Evolutionary conservation across 2,329 filamentous ascomycete genomes (phyloP).

Genomic region (Diaporthe vaccinii): DNA sequence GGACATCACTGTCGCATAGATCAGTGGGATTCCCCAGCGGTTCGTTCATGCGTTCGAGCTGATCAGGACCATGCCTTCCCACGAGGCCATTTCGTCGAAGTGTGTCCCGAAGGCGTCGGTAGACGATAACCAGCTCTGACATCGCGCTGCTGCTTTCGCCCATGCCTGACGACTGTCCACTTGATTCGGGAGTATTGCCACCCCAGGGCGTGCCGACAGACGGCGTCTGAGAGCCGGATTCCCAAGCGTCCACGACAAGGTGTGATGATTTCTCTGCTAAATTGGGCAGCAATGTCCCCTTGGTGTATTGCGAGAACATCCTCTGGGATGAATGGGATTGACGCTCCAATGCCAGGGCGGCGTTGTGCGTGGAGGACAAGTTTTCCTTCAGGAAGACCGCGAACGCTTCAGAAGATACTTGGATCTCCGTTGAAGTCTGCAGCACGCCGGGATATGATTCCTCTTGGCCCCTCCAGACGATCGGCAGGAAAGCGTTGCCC

Average conservation of each 20-base stretch:
- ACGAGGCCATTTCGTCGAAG: constrained; percentile 67
- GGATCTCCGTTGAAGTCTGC: constrained; percentile 58
- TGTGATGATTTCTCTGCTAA: constrained; percentile 56
- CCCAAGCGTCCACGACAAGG: constrained; percentile 58
- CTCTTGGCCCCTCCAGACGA: constrained; percentile 94
- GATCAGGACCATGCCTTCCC: constrained; percentile 53
- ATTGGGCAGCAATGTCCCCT: constrained; percentile 53
- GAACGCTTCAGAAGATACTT: constrained; percentile 60
- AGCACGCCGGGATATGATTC: constrained; percentile 85
- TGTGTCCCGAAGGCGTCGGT: constrained; percentile 72
- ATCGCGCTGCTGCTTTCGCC: constrained; percentile 52
- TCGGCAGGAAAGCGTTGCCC: constrained; percentile 93
- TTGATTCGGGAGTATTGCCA: constrained; percentile 52
- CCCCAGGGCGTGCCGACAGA: constrained; percentile 57
- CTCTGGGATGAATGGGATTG: constrained; percentile 44
- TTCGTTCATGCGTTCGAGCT: constrained; percentile 42
- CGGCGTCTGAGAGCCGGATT: constrained; percentile 50
- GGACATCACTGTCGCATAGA: constrained; percentile 67
- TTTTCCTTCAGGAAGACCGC: constrained; percentile 70
- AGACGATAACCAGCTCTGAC: constrained; percentile 71
- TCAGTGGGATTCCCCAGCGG: constrained; percentile 55
- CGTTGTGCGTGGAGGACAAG: constrained; percentile 22
- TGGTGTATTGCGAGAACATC: constrained; percentile 56
- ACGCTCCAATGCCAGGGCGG: constrained; percentile 4
- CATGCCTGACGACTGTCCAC: constrained; percentile 47